phyloP scores from a whole-genome alignment of 208 protist species.

The Phytomonas sp. region DNA sequence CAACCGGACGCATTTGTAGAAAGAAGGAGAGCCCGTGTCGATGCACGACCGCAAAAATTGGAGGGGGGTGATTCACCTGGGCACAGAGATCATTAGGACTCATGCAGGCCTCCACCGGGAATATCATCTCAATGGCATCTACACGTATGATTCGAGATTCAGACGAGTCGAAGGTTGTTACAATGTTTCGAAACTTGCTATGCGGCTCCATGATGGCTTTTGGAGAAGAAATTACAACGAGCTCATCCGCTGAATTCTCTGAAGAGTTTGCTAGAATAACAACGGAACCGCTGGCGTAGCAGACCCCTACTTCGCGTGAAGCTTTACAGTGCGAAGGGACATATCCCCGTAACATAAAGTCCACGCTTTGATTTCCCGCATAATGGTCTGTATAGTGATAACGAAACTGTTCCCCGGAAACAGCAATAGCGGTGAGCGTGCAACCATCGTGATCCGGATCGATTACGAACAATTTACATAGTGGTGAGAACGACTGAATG shows the following conservation, averaged over 20 bases:
- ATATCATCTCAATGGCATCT: conserved; percentile 63
- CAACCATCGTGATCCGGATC: conserved; percentile 58
- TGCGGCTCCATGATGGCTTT: conserved; percentile 55
- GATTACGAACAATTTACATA: conserved; percentile 64
- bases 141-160: conserved; percentile 57
- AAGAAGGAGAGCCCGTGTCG: conserved; percentile 73
- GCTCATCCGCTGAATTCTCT: conserved; percentile 31
- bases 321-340: conserved; percentile 38
- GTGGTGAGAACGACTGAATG: conserved; percentile 3
- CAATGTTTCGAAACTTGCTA: conserved; percentile 51
- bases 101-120: conserved; percentile 11
- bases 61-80: conserved; percentile 49
- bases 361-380: conserved; percentile 22
- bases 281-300: conserved; percentile 41
- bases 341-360: conserved; percentile 45
- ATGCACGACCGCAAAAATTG: conserved; percentile 61
- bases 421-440: conserved; percentile 48
- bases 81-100: conserved; percentile 63
- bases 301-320: conserved; percentile 51
- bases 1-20: conserved; percentile 68
- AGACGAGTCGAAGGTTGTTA: conserved; percentile 43
- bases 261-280: conserved; percentile 36
- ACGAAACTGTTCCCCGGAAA: conserved; percentile 78
- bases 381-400: conserved; percentile 59
- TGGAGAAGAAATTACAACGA: conserved; percentile 50